These are phyloP conservation scores for Pezicula carpinea DNA, from an alignment of 2,329 filamentous ascomycete genomes.

Conservation along the genomic window DNA sequence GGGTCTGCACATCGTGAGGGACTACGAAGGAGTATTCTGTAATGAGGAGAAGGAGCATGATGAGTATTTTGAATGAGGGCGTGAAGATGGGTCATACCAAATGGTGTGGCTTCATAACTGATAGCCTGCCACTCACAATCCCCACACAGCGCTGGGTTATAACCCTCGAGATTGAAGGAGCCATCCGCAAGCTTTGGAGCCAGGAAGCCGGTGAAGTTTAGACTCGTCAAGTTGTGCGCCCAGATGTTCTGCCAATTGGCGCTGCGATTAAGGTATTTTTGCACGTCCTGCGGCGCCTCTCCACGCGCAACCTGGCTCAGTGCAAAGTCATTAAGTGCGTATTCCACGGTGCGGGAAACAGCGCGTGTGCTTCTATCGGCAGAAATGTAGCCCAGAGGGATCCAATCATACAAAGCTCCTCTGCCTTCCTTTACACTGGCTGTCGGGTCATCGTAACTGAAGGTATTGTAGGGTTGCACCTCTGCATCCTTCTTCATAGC, in stretches of 20 bases:
- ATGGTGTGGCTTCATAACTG: conserved; percentile 2
- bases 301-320: conserved; percentile 59
- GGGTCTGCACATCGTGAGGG: conserved; percentile 50
- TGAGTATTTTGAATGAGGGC: too few species aligned
- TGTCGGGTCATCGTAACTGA: conserved; percentile 45
- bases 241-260: conserved; percentile 17
- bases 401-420: conserved; percentile 64
- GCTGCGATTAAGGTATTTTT: conserved; percentile 44
- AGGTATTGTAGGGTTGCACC: conserved; percentile 51
- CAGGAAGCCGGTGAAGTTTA: conserved; percentile 4
- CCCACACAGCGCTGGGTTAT: neutral
- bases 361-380: conserved; percentile 50
- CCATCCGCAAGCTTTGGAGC: neutral
- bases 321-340: conserved; percentile 63
- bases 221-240: neutral
- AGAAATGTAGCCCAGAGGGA: conserved; percentile 58
- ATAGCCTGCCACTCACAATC: neutral
- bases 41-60: too few species aligned
- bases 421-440: conserved; percentile 62
- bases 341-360: conserved; percentile 61
- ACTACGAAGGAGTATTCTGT: conserved; percentile 51
- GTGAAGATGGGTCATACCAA: neutral
- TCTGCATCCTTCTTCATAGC: conserved; percentile 65
- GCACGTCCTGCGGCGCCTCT: conserved; percentile 36
- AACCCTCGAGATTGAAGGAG: neutral